These are phyloP conservation scores for Clavispora fructus DNA, from an alignment of 805 yeast genomes.

Conservation along the genomic window DNA sequence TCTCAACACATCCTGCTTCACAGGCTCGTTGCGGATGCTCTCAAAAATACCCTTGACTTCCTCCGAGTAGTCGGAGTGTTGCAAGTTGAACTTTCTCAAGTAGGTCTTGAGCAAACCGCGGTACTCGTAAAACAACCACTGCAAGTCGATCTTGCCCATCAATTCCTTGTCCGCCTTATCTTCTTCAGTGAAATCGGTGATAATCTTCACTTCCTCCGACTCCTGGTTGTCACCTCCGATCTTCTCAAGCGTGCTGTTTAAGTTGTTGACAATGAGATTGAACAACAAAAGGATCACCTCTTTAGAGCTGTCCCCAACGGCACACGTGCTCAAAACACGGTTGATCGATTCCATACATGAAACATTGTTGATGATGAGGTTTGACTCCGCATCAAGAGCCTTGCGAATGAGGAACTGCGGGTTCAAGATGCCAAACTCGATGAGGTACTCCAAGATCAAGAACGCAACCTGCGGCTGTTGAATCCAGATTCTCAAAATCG, in stretches of 20 bases:
- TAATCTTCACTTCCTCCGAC: conserved; percentile 19
- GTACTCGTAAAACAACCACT: conserved; percentile 41
- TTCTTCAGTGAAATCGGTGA: conserved; percentile 22
- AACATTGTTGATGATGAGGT: conserved; percentile 35
- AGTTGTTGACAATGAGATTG: conserved; percentile 23
- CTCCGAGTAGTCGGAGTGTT: conserved; percentile 9
- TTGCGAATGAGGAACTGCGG: conserved; percentile 24
- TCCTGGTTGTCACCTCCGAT: conserved; percentile 11
- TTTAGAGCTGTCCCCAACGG: conserved; percentile 16
- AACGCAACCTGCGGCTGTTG: conserved; percentile 43
- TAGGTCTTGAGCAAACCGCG: conserved; percentile 37
- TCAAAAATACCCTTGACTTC: conserved; percentile 9
- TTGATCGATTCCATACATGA: conserved; percentile 41
- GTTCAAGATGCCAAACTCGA: conserved; percentile 32
- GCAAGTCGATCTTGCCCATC: conserved; percentile 25
- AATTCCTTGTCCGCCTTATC: conserved; percentile 19
- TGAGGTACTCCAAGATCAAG: conserved; percentile 37
- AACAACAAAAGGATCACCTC: conserved; percentile 18
- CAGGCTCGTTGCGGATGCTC: conserved; percentile 12
- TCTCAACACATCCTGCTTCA: conserved; percentile 10
- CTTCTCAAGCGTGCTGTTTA: conserved; percentile 20
- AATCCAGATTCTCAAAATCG: conserved; percentile 38
- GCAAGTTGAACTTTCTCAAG: conserved; percentile 23
- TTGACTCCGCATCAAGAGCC: conserved; percentile 21
- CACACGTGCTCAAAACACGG: conserved; percentile 24